Conservation (phyloP, 2,329 filamentous ascomycete genomes). For the Fusarium xyrophilum region DNA sequence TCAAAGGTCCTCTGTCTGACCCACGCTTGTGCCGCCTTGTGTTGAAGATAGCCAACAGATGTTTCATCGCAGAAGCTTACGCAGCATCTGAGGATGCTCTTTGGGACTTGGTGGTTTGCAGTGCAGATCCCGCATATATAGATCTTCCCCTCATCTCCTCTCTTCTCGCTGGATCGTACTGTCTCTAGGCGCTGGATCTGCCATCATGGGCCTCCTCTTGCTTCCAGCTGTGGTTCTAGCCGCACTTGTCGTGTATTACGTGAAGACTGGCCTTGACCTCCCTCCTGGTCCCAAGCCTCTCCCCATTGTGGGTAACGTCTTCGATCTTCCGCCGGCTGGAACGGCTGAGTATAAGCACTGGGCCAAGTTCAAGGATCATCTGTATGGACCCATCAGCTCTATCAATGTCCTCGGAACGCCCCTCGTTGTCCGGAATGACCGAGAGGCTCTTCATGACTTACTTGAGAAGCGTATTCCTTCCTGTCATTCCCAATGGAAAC, state of each 20-base stretch:
- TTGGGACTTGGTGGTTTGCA: background rate
- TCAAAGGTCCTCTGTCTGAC: conserved; percentile 2
- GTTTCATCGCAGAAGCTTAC: conserved; percentile 17
- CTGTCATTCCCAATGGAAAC: conserved; percentile 28
- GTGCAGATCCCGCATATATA: conserved; percentile 1
- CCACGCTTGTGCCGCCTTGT: background rate
- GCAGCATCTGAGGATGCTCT: conserved; percentile 1
- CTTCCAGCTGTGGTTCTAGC: conserved; percentile 17
- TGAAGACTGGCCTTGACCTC: conserved; percentile 11
- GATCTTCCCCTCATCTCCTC: background rate
- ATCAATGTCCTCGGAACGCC: conserved; percentile 51
- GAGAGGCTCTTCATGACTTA: conserved; percentile 46
- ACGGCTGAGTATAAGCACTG: conserved; percentile 50
- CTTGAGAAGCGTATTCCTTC: conserved; percentile 42
- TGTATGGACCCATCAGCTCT: conserved; percentile 50
- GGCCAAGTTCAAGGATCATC: conserved; percentile 49
- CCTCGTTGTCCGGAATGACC: conserved; percentile 51
- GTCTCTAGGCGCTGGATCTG: background rate
- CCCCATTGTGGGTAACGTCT: conserved; percentile 58
- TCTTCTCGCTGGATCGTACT: background rate
- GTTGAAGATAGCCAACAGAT: background rate
- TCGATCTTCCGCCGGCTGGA: conserved; percentile 52
- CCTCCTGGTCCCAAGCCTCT: conserved; percentile 59
- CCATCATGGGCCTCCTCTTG: conserved; percentile 16
- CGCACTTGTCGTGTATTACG: conserved; percentile 14